A percentile compares a stretch with the other conserved stretches of the same genome.
Evolutionary conservation across 2,329 filamentous ascomycete species (phyloP).

Genomic region (Achaetomium macrosporum): DNA sequence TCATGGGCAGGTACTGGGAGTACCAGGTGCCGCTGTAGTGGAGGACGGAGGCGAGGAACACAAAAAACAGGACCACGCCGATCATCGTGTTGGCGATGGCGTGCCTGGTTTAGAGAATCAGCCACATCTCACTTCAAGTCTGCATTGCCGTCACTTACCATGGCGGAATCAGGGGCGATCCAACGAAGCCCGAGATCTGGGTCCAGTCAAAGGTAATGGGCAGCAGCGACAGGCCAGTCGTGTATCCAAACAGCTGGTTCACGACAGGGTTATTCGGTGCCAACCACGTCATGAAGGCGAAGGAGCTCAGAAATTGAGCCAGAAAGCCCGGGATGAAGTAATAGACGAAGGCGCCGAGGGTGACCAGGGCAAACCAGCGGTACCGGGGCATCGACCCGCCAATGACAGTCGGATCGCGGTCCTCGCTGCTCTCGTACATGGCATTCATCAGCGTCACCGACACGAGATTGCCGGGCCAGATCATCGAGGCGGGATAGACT

Average conservation of each 20-base stretch:
- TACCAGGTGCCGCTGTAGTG: constrained; percentile 65
- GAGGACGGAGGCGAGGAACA: constrained; percentile 52
- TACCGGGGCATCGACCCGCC: constrained; percentile 64
- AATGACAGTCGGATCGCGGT: constrained; percentile 44
- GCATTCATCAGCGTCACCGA: constrained; percentile 63
- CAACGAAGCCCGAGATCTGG: constrained; percentile 62
- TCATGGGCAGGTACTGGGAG: constrained; percentile 60
- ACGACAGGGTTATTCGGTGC: constrained; percentile 61
- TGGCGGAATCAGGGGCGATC: constrained; percentile 63
- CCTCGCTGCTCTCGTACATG: constrained; percentile 58
- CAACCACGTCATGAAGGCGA: constrained; percentile 68
- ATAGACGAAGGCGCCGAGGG: constrained; percentile 54
- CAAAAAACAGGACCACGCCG: constrained; percentile 60
- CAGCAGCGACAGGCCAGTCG: constrained; percentile 60
- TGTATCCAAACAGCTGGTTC: constrained; percentile 68
- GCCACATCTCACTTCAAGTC: background rate
- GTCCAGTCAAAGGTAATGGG: constrained; percentile 76
- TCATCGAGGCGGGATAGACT: constrained; percentile 65
- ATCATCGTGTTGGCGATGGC: constrained; percentile 68
- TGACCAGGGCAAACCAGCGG: constrained; percentile 56
- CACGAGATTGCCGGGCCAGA: constrained; percentile 65
- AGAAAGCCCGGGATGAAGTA: constrained; percentile 66
- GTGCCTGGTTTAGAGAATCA: constrained; percentile 37
- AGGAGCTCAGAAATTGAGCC: constrained; percentile 62
- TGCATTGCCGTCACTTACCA: constrained; percentile 41